Base-by-base conservation (phyloP, 495 filamentous ascomycete species). In the Parmelia sp. region DNA sequence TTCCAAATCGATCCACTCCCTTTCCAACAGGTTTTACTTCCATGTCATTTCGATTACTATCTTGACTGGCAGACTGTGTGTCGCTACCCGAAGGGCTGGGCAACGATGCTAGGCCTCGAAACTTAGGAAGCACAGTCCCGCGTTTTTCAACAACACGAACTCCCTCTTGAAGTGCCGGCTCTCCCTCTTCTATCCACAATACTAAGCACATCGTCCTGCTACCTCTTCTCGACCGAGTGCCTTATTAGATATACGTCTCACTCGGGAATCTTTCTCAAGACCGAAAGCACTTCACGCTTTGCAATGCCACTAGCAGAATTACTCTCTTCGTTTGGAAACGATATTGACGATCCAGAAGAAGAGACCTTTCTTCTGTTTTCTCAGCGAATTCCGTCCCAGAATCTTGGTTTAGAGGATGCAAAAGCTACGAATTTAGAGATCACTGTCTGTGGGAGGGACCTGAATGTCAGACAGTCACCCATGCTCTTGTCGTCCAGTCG, bases 321-420 rank as follows among this genome's bases (percentile, higher is more conserved):
- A 19, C 58, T 72, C 15, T 33, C 40, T 37, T 45, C 40, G 37
- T 70, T 71, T 25, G 73, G 76, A 51, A 69, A 74, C 40, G 72
- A 85, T 63, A 77, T 88, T 58, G 72, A 75, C 33, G 83, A 87
- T 70, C 77, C 81, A 35, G 85, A 86, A 71, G 87, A 90, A 81
- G 93, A 97, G 78, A 87, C 89, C 44, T 96, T 94, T 70, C 75
- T 90, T 36, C 81, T 96, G 58, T 96, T 95, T 80, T 85, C 90
- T 19, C 86, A 89, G 67, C 71, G 82, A 23, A 82, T 91, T 57
- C 85, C 89, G 7, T 88, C 88, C 11, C 84, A 86, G 60, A 86
- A 92, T 68, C 86, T 97, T 15, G 93, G 93, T 62, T 92, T 97
- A 71, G 72, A 96, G 66, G 86, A 96, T 74, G 76, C 88, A 7